Evolutionary conservation across 2,329 filamentous ascomycete genomes (phyloP).

Genomic region (Rhinocladiella mackenziei): DNA sequence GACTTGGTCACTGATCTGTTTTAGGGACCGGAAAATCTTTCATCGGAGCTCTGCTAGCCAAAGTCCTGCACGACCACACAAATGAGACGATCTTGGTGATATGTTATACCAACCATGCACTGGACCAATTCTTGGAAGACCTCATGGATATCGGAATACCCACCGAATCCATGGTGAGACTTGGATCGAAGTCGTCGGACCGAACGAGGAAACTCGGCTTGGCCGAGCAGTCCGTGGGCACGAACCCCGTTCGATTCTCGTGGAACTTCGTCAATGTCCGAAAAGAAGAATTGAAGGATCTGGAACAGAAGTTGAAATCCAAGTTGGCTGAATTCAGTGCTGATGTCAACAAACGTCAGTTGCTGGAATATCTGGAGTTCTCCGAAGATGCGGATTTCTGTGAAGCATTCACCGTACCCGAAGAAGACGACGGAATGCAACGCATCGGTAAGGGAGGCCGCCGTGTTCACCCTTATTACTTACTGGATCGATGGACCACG

Average conservation of each 20-base stretch:
- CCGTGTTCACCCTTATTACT: constrained; percentile 44
- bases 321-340: constrained; percentile 26
- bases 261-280: constrained; percentile 44
- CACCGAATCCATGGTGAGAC: constrained; percentile 51
- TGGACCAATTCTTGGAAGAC: constrained; percentile 1
- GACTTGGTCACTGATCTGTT: constrained; percentile 37
- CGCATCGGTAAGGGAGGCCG: constrained; percentile 47
- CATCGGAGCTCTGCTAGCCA: background rate
- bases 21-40: constrained; percentile 57
- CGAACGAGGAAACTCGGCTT: constrained; percentile 47
- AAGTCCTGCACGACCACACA: background rate
- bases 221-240: constrained; percentile 29
- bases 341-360: constrained; percentile 16
- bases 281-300: constrained; percentile 36
- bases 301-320: constrained; percentile 30
- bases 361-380: constrained; percentile 53
- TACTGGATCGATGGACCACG: constrained; percentile 52
- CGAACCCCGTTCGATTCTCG: background rate
- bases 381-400: constrained; percentile 51
- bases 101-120: constrained; percentile 2
- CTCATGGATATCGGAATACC: constrained; percentile 30
- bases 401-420: constrained; percentile 54
- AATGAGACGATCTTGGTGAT: background rate
- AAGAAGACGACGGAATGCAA: constrained; percentile 44
- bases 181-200: constrained; percentile 40